Conservation (phyloP, 225 moss, liverwort and hornwort species). For the Rhytidiadelphus loreus region DNA sequence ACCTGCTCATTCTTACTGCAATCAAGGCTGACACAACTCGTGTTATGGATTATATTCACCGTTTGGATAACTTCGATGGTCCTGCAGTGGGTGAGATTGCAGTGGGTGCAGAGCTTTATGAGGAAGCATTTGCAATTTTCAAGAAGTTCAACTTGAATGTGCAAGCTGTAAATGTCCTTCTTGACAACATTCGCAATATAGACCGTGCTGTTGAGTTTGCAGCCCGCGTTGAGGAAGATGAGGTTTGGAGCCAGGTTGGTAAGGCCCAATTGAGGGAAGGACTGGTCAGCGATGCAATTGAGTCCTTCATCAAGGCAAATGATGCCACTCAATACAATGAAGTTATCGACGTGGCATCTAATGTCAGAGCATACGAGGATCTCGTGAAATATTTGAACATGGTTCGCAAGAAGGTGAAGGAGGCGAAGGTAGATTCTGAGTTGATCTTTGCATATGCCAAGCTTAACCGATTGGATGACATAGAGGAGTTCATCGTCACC, state of each 20-base stretch:
- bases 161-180: constrained; percentile 91
- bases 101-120: constrained; percentile 82
- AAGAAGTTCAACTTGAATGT: constrained; percentile 98
- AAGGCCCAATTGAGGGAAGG: constrained; percentile 69
- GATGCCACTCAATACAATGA: constrained; percentile 56
- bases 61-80: constrained; percentile 96
- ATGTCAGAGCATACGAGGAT: constrained; percentile 53
- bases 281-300: constrained; percentile 54
- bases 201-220: constrained; percentile 97
- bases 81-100: constrained; percentile 98
- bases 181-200: constrained; percentile 81
- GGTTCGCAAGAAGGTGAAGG: constrained; percentile 72
- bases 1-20: constrained; percentile 90
- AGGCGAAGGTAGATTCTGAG: constrained; percentile 56
- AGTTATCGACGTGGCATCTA: constrained; percentile 44
- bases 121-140: constrained; percentile 97
- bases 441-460: constrained; percentile 63
- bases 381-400: constrained; percentile 54
- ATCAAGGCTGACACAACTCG: constrained; percentile 93
- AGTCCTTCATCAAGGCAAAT: constrained; percentile 54
- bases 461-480: constrained; percentile 54
- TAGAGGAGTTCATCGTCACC: constrained; percentile 52
- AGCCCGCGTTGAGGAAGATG: constrained; percentile 90
- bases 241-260: constrained; percentile 98
- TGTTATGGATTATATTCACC: constrained; percentile 97